phyloP scores from a whole-genome alignment of 148 eudicot genomes.

The Rhododendron simsii region DNA sequence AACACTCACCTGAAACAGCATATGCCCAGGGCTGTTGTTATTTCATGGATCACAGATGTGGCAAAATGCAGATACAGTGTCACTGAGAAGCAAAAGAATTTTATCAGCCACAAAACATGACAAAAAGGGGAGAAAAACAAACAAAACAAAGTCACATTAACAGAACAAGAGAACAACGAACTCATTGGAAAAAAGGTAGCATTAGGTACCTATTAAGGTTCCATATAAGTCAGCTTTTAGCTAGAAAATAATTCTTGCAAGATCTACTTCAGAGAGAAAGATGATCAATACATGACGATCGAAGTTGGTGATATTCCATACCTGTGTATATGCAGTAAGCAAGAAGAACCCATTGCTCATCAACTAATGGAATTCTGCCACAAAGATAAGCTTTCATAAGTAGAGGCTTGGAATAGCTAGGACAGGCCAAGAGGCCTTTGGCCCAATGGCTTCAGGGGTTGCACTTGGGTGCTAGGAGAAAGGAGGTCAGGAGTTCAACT shows the following conservation, averaged over 20 bases:
- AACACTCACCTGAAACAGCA: constrained; percentile 76
- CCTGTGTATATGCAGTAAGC: constrained; percentile 70
- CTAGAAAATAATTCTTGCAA: not conserved
- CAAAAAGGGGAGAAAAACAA: not conserved
- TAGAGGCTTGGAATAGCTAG: not conserved
- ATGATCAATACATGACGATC: not conserved
- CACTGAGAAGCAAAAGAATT: constrained; percentile 28
- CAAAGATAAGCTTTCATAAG: constrained; percentile 1
- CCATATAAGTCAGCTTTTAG: not conserved
- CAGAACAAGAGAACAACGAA: not conserved
- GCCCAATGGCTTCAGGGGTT: not conserved
- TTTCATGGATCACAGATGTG: constrained; percentile 76
- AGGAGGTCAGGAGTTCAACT: too few relatives aligned
- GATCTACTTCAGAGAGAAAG: not conserved
- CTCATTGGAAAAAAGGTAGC: not conserved
- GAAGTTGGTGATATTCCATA: constrained; percentile 15
- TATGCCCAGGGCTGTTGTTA: constrained; percentile 81
- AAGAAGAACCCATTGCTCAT: constrained; percentile 68
- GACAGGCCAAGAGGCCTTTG: not conserved
- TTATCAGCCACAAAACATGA: not conserved
- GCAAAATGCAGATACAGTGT: constrained; percentile 73
- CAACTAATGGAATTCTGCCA: constrained; percentile 71
- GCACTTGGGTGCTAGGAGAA: not conserved
- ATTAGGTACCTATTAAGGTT: not conserved
- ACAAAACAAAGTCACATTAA: not conserved